These are phyloP conservation scores for Boletus vermiculosoides DNA, from an alignment of 768 basidiomycete species.

Conservation along the genomic window DNA sequence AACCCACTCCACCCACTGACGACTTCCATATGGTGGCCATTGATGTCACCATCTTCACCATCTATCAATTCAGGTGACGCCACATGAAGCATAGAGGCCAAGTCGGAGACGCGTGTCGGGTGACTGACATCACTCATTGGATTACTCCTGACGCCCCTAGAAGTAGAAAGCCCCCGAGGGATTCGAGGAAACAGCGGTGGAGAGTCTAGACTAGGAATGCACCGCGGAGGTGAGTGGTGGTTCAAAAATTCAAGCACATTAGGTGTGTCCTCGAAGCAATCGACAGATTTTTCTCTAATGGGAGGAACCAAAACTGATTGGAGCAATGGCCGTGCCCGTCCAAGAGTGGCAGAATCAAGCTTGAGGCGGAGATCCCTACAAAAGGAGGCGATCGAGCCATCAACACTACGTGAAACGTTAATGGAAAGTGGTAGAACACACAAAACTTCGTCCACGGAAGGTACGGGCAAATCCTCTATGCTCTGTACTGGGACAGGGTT, in stretches of 20 bases:
- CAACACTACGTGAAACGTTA: neutral
- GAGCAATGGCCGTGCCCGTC: constrained; percentile 28
- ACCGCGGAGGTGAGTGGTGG: constrained; percentile 28
- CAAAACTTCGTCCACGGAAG: constrained; percentile 41
- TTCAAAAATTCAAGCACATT: constrained; percentile 32
- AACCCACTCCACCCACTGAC: constrained; percentile 66
- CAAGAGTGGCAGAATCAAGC: constrained; percentile 28
- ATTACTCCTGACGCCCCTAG: neutral
- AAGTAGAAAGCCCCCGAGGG: constrained; percentile 4
- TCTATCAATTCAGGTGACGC: constrained; percentile 30
- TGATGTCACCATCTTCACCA: constrained; percentile 44
- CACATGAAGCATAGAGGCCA: constrained; percentile 26
- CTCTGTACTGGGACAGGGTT: constrained; percentile 29
- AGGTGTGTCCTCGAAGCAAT: constrained; percentile 13
- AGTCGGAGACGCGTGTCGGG: constrained; percentile 22
- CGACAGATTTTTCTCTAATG: constrained; percentile 11
- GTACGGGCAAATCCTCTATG: constrained; percentile 31
- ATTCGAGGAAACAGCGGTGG: constrained; percentile 49
- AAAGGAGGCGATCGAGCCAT: neutral
- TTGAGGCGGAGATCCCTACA: constrained; percentile 34
- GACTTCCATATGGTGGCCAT: constrained; percentile 52
- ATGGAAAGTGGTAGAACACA: constrained; percentile 24
- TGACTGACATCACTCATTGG: constrained; percentile 3
- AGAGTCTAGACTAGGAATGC: constrained; percentile 28
- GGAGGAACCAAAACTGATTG: constrained; percentile 24